Evolutionary conservation across 2,329 filamentous ascomycete genomes (phyloP).

Genomic region (Xylaria sp.): DNA sequence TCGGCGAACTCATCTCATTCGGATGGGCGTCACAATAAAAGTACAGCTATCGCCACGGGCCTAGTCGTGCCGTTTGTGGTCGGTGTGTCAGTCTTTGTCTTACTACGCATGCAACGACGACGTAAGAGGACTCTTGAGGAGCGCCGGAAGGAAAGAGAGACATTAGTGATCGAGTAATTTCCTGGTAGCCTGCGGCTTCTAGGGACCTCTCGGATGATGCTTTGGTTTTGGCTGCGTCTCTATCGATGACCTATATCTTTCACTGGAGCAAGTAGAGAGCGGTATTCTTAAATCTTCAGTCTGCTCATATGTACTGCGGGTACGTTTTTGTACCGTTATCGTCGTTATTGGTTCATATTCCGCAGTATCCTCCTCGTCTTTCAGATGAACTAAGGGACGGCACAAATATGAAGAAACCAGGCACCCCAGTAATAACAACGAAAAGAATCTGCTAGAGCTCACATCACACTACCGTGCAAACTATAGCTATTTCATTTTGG

Average conservation of each 20-base stretch:
- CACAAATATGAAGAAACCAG: neutral
- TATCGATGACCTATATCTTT: neutral
- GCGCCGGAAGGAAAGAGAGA: constrained; percentile 42
- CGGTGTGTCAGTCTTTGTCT: constrained; percentile 39
- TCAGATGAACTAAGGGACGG: neutral
- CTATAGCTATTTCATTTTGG: too few relatives aligned
- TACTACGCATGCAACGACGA: constrained; percentile 41
- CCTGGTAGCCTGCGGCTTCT: neutral
- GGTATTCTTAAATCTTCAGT: neutral
- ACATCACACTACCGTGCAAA: neutral
- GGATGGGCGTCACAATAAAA: constrained; percentile 36
- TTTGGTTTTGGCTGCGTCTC: neutral
- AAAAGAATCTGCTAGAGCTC: neutral
- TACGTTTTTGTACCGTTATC: neutral
- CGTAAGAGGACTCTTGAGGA: constrained; percentile 41
- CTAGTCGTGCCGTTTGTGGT: constrained; percentile 45
- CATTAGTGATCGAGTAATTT: constrained; percentile 41
- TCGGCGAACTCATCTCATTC: constrained; percentile 31
- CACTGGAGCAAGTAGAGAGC: neutral
- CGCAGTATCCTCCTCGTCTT: neutral
- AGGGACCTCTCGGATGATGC: neutral
- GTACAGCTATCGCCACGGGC: constrained; percentile 44
- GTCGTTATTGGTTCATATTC: neutral
- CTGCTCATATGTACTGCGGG: neutral
- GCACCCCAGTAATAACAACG: neutral